Conservation (phyloP, 2,329 filamentous ascomycete genomes). For the Xylariaceae sp. region DNA sequence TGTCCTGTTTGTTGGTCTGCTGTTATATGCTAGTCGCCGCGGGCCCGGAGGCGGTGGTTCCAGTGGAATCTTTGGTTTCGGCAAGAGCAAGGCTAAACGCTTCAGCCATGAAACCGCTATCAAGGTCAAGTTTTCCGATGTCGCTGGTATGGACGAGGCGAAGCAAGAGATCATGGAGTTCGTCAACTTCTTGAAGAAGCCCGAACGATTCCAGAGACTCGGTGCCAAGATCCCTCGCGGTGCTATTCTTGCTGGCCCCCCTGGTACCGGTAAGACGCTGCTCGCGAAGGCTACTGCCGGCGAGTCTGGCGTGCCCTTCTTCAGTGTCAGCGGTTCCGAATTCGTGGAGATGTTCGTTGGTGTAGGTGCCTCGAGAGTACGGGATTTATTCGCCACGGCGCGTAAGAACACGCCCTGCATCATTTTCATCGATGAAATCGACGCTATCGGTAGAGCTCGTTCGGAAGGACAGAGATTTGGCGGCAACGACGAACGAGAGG, state of each 20-base stretch:
- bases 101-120: slow-evolving; percentile 97
- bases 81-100: slow-evolving; percentile 90
- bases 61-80: slow-evolving; percentile 89
- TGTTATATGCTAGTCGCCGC: slow-evolving; percentile 73
- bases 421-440: slow-evolving; percentile 99
- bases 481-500: slow-evolving; percentile 95
- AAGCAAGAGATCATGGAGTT: slow-evolving; percentile 99
- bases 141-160: slow-evolving; percentile 96
- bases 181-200: slow-evolving; percentile 92
- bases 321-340: slow-evolving; percentile 95
- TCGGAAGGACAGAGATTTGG: slow-evolving; percentile 72
- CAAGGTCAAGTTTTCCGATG: slow-evolving; percentile 95
- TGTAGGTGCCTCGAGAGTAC: slow-evolving; percentile 91
- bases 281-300: slow-evolving; percentile 96
- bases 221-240: slow-evolving; percentile 97
- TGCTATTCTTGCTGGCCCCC: slow-evolving; percentile 93
- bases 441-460: slow-evolving; percentile 90
- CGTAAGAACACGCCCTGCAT: slow-evolving; percentile 97
- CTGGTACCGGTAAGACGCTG: slow-evolving; percentile 96
- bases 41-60: slow-evolving; percentile 60
- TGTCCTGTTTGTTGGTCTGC: slow-evolving; percentile 73
- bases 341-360: slow-evolving; percentile 99
- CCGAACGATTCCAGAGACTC: slow-evolving; percentile 84
- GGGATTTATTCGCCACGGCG: slow-evolving; percentile 89
- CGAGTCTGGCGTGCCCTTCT: slow-evolving; percentile 95